Percentiles rank a stretch among this genome's conserved stretches.
These are phyloP conservation scores for Rhodotorula sp. DNA, from an alignment of 1,284 basidiomycete species.

Conservation along the genomic window DNA sequence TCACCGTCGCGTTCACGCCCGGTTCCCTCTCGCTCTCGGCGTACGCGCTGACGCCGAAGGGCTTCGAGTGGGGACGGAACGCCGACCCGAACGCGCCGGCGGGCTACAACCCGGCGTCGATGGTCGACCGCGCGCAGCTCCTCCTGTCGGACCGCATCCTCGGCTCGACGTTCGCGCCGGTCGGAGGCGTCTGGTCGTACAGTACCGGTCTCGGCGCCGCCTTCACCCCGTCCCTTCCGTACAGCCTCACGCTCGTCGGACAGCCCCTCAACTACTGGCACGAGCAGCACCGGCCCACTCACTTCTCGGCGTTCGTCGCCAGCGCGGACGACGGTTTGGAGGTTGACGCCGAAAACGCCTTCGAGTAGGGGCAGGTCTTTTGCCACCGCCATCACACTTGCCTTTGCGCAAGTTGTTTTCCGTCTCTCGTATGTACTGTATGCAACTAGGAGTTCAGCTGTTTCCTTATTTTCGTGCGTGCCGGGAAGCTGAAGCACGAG, in stretches of 20 bases:
- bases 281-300: constrained; percentile 27
- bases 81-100: constrained; percentile 45
- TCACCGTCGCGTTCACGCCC: constrained; percentile 95
- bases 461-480: no score
- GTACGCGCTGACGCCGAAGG: constrained; percentile 76
- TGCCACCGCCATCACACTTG: neutral
- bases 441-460: no score
- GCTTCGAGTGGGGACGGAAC: constrained; percentile 98
- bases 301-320: constrained; percentile 32
- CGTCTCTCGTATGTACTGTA: no score
- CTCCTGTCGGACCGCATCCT: constrained; percentile 85
- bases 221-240: constrained; percentile 82
- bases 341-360: constrained; percentile 25
- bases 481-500: no score
- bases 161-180: constrained; percentile 42
- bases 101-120: constrained; percentile 87
- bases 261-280: constrained; percentile 89
- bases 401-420: neutral
- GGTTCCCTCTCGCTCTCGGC: constrained; percentile 94
- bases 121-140: constrained; percentile 95
- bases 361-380: neutral
- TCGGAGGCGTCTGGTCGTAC: constrained; percentile 81
- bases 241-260: constrained; percentile 77
- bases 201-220: constrained; percentile 71
- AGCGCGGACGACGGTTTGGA: constrained; percentile 20